These are phyloP conservation scores for Beta corolliflora DNA, from an alignment of 179 eudicot species.

Conservation along the genomic window DNA sequence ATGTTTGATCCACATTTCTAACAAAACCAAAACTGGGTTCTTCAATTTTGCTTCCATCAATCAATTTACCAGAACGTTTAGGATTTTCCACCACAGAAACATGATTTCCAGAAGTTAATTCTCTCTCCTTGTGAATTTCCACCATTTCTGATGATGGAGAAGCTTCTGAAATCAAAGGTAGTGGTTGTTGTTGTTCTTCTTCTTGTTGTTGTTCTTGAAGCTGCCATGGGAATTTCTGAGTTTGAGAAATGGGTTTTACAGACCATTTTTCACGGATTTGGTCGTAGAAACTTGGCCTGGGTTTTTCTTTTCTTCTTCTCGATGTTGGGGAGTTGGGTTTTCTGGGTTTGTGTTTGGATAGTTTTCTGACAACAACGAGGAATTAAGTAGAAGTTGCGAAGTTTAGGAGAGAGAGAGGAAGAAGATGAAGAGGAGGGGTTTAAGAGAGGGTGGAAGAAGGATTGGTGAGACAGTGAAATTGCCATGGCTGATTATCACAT, in stretches of 20 bases:
- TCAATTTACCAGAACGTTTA: background rate
- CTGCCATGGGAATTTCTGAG: conserved; percentile 73
- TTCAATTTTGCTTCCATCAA: conserved; percentile 4
- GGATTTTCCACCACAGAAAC: conserved; percentile 14
- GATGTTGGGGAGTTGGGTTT: conserved; percentile 23
- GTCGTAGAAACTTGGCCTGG: conserved; percentile 75
- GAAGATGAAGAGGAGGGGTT: conserved; percentile 15
- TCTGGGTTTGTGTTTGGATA: background rate
- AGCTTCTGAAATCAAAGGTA: too few relatives aligned
- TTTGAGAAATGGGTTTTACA: conserved; percentile 42
- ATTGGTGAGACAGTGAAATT: conserved; percentile 21
- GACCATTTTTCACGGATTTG: conserved; percentile 91
- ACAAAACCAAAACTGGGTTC: conserved; percentile 8
- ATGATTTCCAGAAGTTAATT: background rate
- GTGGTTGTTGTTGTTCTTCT: conserved; percentile 17
- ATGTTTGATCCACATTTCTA: background rate
- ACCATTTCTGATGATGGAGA: background rate
- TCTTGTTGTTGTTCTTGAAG: conserved; percentile 13
- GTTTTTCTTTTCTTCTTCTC: conserved; percentile 55
- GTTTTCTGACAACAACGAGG: conserved; percentile 33
- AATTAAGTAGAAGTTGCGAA: conserved; percentile 30
- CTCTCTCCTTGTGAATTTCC: background rate
- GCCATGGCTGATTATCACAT: conserved; percentile 31
- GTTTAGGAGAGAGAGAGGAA: conserved; percentile 25
- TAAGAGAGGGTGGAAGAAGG: conserved; percentile 19